These are phyloP conservation scores for Nicotiana tabacum DNA, from an alignment of 257 asterid species.

Conservation along the genomic window DNA sequence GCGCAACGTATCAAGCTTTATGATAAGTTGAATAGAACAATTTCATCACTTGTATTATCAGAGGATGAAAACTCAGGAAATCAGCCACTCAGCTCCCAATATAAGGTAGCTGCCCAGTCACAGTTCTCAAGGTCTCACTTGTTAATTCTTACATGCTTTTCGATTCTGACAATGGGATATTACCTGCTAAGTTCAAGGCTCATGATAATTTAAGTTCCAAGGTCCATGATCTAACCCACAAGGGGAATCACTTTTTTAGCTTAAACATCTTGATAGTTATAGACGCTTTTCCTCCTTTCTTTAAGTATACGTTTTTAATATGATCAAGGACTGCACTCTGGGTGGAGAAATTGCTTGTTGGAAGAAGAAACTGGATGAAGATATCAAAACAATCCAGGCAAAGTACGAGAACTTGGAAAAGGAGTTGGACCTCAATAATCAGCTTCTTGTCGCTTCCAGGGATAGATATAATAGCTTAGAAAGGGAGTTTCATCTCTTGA, in stretches of 20 bases:
- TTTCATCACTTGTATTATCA: slow-evolving; percentile 43
- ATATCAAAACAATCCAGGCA: slow-evolving; percentile 39
- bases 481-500: slow-evolving; percentile 46
- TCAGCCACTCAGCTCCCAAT: slow-evolving; percentile 32
- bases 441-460: slow-evolving; percentile 52
- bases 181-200: slow-evolving; percentile 43
- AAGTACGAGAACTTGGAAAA: slow-evolving; percentile 53
- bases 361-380: slow-evolving; percentile 64
- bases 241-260: neutral
- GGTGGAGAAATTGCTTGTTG: slow-evolving; percentile 71
- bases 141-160: slow-evolving; percentile 48
- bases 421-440: slow-evolving; percentile 36
- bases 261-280: neutral
- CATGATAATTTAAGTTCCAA: slow-evolving; percentile 26
- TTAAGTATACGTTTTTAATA: slow-evolving; percentile 18
- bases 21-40: slow-evolving; percentile 51
- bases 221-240: slow-evolving; percentile 8
- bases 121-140: slow-evolving; percentile 44
- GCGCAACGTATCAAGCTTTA: slow-evolving; percentile 51
- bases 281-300: neutral
- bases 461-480: slow-evolving; percentile 59
- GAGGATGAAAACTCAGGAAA: slow-evolving; percentile 31
- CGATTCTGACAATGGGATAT: slow-evolving; percentile 49
- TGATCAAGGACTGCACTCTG: slow-evolving; percentile 62
- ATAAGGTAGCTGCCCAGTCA: slow-evolving; percentile 88